These are phyloP conservation scores for Madurella fahalii DNA, from an alignment of 2,329 filamentous ascomycete genomes.

Conservation along the genomic window DNA sequence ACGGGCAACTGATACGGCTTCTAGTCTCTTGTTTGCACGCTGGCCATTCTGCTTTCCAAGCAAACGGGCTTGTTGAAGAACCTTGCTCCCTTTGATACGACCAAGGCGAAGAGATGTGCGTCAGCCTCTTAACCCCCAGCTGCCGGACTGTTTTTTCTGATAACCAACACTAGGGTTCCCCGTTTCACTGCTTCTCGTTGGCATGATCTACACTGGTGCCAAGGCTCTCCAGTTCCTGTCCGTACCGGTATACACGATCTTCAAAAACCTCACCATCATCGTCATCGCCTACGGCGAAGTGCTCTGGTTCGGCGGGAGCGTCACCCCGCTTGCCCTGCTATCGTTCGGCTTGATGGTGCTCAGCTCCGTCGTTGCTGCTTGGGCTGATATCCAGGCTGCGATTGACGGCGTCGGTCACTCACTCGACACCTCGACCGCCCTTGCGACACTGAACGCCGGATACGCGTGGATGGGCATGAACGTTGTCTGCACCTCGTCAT, in stretches of 20 bases:
- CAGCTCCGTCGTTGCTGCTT: constrained; percentile 89
- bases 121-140: constrained; percentile 11
- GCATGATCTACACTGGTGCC: constrained; percentile 98
- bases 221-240: constrained; percentile 96
- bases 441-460: constrained; percentile 87
- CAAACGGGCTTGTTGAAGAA: constrained; percentile 76
- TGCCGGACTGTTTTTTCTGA: constrained; percentile 5
- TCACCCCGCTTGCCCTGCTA: constrained; percentile 80
- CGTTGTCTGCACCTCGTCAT: constrained; percentile 88
- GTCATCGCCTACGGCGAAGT: constrained; percentile 98
- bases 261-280: constrained; percentile 99
- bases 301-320: constrained; percentile 93
- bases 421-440: constrained; percentile 63
- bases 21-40: constrained; percentile 84
- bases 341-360: constrained; percentile 96
- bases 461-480: constrained; percentile 99
- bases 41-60: constrained; percentile 80
- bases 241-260: constrained; percentile 98
- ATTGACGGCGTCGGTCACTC: constrained; percentile 57
- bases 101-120: constrained; percentile 90
- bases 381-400: constrained; percentile 92
- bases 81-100: constrained; percentile 73
- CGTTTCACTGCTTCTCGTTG: constrained; percentile 89
- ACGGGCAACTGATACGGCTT: neutral
- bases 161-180: constrained; percentile 70